Conservation (phyloP, 2,329 filamentous ascomycete genomes). For the Graphilbum sp. region DNA sequence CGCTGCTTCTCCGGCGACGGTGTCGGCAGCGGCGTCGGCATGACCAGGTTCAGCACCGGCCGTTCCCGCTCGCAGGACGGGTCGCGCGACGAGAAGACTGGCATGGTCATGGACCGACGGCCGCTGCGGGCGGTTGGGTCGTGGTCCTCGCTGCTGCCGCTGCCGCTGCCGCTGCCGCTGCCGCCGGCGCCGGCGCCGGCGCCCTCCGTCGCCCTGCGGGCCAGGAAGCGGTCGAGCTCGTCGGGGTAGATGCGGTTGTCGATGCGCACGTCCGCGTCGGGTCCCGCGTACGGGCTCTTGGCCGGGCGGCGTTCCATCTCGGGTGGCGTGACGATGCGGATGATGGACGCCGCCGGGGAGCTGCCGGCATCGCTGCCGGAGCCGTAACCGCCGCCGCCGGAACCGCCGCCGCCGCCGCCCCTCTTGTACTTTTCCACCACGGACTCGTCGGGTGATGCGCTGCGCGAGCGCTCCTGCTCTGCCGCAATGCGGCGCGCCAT, state of each 20-base stretch:
- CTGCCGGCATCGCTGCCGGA: slow-evolving; percentile 14
- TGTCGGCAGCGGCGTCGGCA: slow-evolving; percentile 47
- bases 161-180: not conserved
- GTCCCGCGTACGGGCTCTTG: slow-evolving; percentile 36
- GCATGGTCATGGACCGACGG: slow-evolving; percentile 10
- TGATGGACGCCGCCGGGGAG: slow-evolving; percentile 12
- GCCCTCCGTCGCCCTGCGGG: slow-evolving; percentile 7
- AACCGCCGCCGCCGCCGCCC: not conserved
- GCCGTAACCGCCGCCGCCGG: not conserved
- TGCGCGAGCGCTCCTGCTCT: slow-evolving; percentile 36
- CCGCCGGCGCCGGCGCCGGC: too few species aligned
- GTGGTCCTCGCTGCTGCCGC: not conserved
- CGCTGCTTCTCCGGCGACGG: slow-evolving; percentile 29
- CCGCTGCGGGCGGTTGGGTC: not conserved
- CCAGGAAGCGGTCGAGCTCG: slow-evolving; percentile 24
- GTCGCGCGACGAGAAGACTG: slow-evolving; percentile 29
- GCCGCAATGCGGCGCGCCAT: slow-evolving; percentile 36
- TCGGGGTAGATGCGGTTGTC: slow-evolving; percentile 40
- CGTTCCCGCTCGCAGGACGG: slow-evolving; percentile 37
- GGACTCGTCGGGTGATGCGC: slow-evolving; percentile 33
- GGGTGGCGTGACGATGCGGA: slow-evolving; percentile 38
- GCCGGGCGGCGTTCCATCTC: slow-evolving; percentile 27
- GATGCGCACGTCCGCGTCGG: slow-evolving; percentile 47
- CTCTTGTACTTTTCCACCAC: slow-evolving; percentile 32
- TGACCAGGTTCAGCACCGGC: slow-evolving; percentile 43